These are phyloP conservation scores for Microdochium nivale DNA, from an alignment of 2,329 filamentous ascomycete genomes.

Conservation along the genomic window DNA sequence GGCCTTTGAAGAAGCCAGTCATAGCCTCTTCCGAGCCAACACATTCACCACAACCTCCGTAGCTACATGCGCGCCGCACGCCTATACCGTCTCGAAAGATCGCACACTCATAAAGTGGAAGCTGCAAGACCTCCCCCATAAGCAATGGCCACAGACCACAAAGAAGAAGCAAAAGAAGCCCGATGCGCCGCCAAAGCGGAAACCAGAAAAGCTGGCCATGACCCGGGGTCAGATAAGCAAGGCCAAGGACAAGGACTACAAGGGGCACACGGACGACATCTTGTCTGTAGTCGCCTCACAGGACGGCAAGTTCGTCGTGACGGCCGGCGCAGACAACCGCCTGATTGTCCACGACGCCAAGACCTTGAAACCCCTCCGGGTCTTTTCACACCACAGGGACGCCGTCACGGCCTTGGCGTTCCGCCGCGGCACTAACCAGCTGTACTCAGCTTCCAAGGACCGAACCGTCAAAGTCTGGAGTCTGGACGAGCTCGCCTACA, in stretches of 20 bases:
- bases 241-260: constrained; percentile 54
- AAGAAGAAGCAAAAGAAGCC: constrained; percentile 50
- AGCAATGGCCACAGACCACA: constrained; percentile 52
- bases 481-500: constrained; percentile 82
- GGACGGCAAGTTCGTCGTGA: constrained; percentile 85
- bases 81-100: constrained; percentile 86
- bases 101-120: constrained; percentile 82
- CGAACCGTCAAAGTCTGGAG: constrained; percentile 95
- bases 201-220: constrained; percentile 55
- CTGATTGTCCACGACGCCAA: constrained; percentile 84
- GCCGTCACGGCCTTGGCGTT: constrained; percentile 80
- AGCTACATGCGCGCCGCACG: constrained; percentile 68
- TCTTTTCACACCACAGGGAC: constrained; percentile 89
- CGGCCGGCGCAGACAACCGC: constrained; percentile 75
- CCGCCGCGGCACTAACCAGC: constrained; percentile 77
- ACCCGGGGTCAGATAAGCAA: constrained; percentile 54
- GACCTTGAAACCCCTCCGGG: constrained; percentile 67
- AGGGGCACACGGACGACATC: constrained; percentile 74
- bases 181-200: constrained; percentile 48
- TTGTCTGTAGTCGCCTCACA: constrained; percentile 78
- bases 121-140: constrained; percentile 55
- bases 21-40: constrained; percentile 71
- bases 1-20: constrained; percentile 56
- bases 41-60: constrained; percentile 71
- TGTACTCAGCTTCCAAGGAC: constrained; percentile 87